phyloP scores from a whole-genome alignment of 331 rosid species.

The Quercus lobata region DNA sequence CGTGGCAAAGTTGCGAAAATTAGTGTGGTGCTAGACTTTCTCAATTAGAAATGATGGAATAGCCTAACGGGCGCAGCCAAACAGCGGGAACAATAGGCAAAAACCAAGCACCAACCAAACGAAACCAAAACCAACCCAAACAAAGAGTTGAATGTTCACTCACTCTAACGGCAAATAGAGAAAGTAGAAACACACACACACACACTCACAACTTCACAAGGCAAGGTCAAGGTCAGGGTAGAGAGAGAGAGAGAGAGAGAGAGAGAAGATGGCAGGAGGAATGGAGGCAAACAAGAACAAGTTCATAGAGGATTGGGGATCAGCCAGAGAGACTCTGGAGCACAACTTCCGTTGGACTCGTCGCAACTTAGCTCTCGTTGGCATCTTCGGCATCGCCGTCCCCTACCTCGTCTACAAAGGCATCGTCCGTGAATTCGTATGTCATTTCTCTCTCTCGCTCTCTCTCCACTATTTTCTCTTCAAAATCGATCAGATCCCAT shows the following conservation, averaged over 20 bases:
- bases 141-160: too few relatives aligned
- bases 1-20: rapidly evolving
- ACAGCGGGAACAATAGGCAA: too few relatives aligned
- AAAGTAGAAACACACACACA: too few relatives aligned
- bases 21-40: too few relatives aligned
- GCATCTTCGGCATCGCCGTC: constrained; percentile 80
- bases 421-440: constrained; percentile 82
- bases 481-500: too few relatives aligned
- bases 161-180: too few relatives aligned
- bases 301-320: constrained; percentile 86
- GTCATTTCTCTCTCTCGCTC: not conserved
- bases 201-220: too few relatives aligned
- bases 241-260: not conserved
- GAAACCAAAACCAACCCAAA: too few relatives aligned
- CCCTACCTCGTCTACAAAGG: constrained; percentile 91
- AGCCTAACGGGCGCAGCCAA: too few relatives aligned
- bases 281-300: constrained; percentile 91
- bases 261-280: constrained; percentile 81
- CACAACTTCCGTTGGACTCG: constrained; percentile 93
- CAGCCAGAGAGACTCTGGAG: constrained; percentile 84
- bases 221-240: not conserved
- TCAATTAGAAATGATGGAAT: too few relatives aligned
- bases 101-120: too few relatives aligned
- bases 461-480: too few relatives aligned
- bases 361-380: constrained; percentile 79